phyloP scores from a whole-genome alignment of 202 grass and related monocot genomes.

The Panicum virgatum region DNA sequence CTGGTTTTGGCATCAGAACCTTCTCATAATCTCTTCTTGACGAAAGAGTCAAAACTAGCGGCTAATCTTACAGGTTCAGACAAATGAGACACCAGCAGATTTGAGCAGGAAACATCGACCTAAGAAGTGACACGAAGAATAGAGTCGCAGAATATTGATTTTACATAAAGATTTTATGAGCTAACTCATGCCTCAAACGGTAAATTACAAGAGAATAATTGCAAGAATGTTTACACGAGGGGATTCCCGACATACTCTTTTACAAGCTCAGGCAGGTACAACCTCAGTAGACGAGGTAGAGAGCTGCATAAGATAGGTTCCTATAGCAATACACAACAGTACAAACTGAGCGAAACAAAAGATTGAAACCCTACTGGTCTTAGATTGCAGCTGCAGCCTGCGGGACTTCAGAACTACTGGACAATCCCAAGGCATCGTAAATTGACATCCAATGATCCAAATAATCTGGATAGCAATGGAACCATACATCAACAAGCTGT shows the following conservation, averaged over 20 bases:
- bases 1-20: background rate
- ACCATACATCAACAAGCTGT: slow-evolving; percentile 9
- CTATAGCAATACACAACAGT: slow-evolving; percentile 49
- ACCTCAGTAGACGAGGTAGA: slow-evolving; percentile 41
- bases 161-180: slow-evolving; percentile 15
- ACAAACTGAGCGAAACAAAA: slow-evolving; percentile 66
- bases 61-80: no score
- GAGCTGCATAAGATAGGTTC: slow-evolving; percentile 53
- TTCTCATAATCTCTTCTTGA: background rate
- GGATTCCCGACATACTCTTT: background rate
- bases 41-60: background rate
- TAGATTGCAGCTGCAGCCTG: slow-evolving; percentile 62
- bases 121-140: background rate
- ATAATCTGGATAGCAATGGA: slow-evolving; percentile 1
- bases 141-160: slow-evolving; percentile 2
- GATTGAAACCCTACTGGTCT: slow-evolving; percentile 48
- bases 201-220: background rate
- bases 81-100: background rate
- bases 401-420: slow-evolving; percentile 41
- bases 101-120: background rate
- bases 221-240: slow-evolving; percentile 2
- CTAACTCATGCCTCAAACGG: background rate
- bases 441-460: slow-evolving; percentile 1
- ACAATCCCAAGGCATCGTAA: slow-evolving; percentile 15
- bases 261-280: slow-evolving; percentile 65